phyloP scores from a whole-genome alignment of 441 rosid genomes.

The Gossypium schwendimanii region DNA sequence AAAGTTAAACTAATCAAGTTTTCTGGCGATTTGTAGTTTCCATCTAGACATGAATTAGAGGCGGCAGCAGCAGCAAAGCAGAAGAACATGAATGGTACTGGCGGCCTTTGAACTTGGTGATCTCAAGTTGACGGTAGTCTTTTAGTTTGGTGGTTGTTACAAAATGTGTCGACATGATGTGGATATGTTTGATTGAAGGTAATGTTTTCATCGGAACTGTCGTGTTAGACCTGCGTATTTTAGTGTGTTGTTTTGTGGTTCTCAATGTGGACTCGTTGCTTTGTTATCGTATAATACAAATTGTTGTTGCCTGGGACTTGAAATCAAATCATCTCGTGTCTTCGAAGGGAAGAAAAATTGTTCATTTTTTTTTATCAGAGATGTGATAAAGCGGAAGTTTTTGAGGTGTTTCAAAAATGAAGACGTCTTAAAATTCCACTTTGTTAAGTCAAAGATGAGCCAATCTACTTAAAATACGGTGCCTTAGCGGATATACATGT shows the following conservation, averaged over 20 bases:
- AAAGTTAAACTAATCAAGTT: background rate
- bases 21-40: slow-evolving; percentile 18
- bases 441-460: background rate
- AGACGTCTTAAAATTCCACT: background rate
- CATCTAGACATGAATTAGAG: slow-evolving; percentile 13
- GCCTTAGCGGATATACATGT: too few relatives aligned
- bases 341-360: background rate
- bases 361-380: background rate
- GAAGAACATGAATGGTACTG: slow-evolving; percentile 16
- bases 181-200: slow-evolving; percentile 7
- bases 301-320: background rate
- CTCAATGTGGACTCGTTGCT: background rate
- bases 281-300: background rate
- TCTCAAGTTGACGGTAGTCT: background rate
- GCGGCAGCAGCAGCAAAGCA: slow-evolving; percentile 3
- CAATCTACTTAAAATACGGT: background rate
- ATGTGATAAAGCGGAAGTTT: too few relatives aligned
- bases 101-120: slow-evolving; percentile 9
- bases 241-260: background rate
- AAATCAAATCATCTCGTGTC: background rate
- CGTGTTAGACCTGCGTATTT: background rate
- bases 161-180: slow-evolving; percentile 30
- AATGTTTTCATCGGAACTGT: background rate
- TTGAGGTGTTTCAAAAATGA: background rate
- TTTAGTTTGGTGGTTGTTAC: background rate